A percentile compares a stretch with the other conserved stretches of the same genome.
These are phyloP conservation scores for Dioscorea cayenensis DNA, from an alignment of 116 monocot species.

Conservation along the genomic window DNA sequence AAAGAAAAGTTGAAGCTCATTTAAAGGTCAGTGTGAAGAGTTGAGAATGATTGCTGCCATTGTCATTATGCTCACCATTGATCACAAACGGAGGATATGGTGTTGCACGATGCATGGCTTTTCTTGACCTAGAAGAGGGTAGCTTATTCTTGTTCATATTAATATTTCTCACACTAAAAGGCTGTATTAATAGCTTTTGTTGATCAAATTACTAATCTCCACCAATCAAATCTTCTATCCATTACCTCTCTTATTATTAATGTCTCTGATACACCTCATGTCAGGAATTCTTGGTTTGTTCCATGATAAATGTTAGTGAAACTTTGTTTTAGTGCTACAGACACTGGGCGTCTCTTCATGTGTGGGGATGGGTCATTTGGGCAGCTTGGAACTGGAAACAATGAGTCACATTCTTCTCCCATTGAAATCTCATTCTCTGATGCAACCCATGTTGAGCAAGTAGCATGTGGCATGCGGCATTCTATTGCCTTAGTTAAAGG, in stretches of 20 bases:
- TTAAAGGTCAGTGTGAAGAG: too few relatives aligned
- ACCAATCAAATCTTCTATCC: not conserved
- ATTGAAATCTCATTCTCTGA: slow-evolving; percentile 51
- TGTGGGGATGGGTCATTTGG: slow-evolving; percentile 98
- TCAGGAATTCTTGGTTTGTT: not conserved
- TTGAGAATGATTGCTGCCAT: too few relatives aligned
- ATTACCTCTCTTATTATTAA: not conserved
- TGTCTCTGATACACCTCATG: not conserved
- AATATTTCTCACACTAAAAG: not conserved
- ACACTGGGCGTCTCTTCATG: slow-evolving; percentile 64
- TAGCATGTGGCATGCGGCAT: slow-evolving; percentile 94
- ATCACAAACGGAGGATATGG: too few relatives aligned
- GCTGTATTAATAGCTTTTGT: not conserved
- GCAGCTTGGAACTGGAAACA: slow-evolving; percentile 82
- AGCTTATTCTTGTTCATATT: too few relatives aligned
- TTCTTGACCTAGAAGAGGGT: too few relatives aligned
- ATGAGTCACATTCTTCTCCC: slow-evolving; percentile 43
- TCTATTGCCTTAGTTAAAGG: slow-evolving; percentile 66
- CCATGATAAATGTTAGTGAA: not conserved
- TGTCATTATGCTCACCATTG: too few relatives aligned
- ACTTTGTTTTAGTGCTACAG: slow-evolving; percentile 22
- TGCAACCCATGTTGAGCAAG: slow-evolving; percentile 52
- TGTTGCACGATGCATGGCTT: too few relatives aligned
- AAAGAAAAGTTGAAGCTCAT: too few relatives aligned
- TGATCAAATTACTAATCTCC: not conserved